A percentile compares a stretch with the other conserved stretches of the same genome.
These are phyloP conservation scores for Phlebiopsis flavidoalba DNA, from an alignment of 768 basidiomycete genomes.

Conservation along the genomic window DNA sequence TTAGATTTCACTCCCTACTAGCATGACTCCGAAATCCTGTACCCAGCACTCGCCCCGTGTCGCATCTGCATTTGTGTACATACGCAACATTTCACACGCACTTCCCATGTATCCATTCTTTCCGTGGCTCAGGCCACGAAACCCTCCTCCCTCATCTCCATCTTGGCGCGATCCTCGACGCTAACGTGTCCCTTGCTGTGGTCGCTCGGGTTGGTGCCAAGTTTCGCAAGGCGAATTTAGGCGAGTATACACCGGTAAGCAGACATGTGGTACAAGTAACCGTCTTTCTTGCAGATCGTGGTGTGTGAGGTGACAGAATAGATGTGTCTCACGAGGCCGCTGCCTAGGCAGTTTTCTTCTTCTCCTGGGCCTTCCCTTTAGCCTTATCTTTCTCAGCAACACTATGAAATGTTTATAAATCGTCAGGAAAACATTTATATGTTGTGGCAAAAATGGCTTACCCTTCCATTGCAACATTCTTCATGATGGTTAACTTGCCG, in stretches of 20 bases:
- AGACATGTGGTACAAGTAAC: no score
- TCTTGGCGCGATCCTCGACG: no score
- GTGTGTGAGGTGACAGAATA: not conserved
- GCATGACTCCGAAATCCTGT: not conserved
- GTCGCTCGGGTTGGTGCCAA: no score
- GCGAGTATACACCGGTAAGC: no score
- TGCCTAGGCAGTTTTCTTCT: not conserved
- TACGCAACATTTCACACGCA: not conserved
- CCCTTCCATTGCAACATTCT: constrained; percentile 47
- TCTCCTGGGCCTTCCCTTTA: not conserved
- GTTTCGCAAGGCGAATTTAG: no score
- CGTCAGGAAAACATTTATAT: not conserved
- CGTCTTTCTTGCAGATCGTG: no score
- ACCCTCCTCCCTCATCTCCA: no score
- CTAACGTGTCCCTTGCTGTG: no score
- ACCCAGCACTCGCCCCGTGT: not conserved
- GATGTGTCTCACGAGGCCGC: not conserved
- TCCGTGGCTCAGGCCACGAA: not conserved
- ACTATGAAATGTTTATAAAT: not conserved
- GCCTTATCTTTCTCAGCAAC: constrained; percentile 10
- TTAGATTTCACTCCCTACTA: not conserved
- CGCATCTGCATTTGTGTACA: not conserved
- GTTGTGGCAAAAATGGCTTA: constrained; percentile 20
- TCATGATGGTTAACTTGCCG: constrained; percentile 93
- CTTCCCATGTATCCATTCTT: not conserved